A percentile compares a stretch with the other conserved stretches of the same genome.
Evolutionary conservation across 73 alveolate species (phyloP).

Genomic region (Paramecium biaurelia): DNA sequence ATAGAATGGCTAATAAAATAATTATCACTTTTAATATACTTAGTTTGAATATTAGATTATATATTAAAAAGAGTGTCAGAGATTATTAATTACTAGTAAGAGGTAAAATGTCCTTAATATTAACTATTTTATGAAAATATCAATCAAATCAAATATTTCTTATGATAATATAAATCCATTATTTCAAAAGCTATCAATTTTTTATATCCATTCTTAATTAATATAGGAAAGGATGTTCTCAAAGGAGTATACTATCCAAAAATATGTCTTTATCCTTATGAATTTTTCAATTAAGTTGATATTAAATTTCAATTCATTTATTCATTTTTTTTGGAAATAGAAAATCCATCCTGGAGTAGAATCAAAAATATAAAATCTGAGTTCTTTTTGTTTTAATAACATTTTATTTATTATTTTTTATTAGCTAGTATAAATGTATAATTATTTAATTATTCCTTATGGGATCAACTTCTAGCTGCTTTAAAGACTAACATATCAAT

Average conservation of each 20-base stretch:
- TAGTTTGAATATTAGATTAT: too few species aligned
- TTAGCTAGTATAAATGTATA: not conserved
- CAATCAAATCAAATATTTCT: not conserved
- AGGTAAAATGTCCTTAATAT: constrained; percentile 6
- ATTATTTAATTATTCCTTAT: not conserved
- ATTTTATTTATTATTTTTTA: not conserved
- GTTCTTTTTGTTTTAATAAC: not conserved
- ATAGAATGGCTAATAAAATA: too few species aligned
- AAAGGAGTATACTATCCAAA: not conserved
- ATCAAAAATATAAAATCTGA: not conserved
- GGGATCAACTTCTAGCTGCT: not conserved
- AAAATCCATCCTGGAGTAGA: constrained; percentile 46
- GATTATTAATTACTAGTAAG: not conserved
- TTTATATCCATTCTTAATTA: not conserved
- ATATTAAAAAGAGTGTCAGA: not conserved
- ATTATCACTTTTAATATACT: too few species aligned
- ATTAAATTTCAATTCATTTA: constrained; percentile 54
- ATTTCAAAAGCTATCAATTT: constrained; percentile 23
- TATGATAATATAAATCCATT: not conserved
- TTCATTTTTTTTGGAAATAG: constrained; percentile 46
- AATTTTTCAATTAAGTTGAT: not conserved
- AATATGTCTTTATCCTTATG: constrained; percentile 53
- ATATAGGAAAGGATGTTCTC: constrained; percentile 2
- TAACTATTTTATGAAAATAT: not conserved
- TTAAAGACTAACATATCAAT: not conserved